Evolutionary conservation across 2,329 filamentous ascomycete species (phyloP), one percentile per base, ranked within the genome.

Genomic region (Pseudocercospora eumusae): DNA sequence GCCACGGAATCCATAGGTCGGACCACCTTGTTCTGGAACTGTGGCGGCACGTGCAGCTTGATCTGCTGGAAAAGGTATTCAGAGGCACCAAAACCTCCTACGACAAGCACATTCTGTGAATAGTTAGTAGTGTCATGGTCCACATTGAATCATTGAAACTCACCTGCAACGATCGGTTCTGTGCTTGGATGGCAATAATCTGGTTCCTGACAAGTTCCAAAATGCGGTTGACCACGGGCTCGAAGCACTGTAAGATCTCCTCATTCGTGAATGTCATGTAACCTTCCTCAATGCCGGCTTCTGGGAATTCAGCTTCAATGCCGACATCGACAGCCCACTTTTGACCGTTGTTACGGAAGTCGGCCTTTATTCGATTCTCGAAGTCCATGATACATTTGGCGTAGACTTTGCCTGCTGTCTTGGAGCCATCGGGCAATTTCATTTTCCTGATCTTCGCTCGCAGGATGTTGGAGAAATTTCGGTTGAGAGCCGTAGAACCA

Each of bases 301-400:
- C 95, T 42, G 93, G 93, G 81, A 96, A 98, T 75, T 98, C 95
- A 47, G 93, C 92, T 82, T 99, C 95, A 72, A 99, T 98, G 74
- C 95, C 95, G 55, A 99, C 95, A 75, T 99, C 95, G 20, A 98
- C 72, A 49, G 95, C 95, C 95, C 95, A 98, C 78, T 98, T 98
- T 78, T 98, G 93, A 55, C 93, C 93, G 77, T 97, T 98, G 82
- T 98, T 98, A 68, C 95, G 88, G 88, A 99, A 99, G 78, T 98
- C 95, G 55, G 95, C 95, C 84, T 99, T 99, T 85, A 99, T 97
- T 77, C 95, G 85, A 85, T 98, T 98, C 82, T 99, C 95, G 73
- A 99, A 99, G 79, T 99, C 95, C 93, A 98, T 98, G 79, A 99
- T 98, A 77, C 93, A 98, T 81, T 98, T 98, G 69, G 93, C 93